Conservation (phyloP, 1,139 yeast species). For the Kurtzmaniella quercitrusa region DNA sequence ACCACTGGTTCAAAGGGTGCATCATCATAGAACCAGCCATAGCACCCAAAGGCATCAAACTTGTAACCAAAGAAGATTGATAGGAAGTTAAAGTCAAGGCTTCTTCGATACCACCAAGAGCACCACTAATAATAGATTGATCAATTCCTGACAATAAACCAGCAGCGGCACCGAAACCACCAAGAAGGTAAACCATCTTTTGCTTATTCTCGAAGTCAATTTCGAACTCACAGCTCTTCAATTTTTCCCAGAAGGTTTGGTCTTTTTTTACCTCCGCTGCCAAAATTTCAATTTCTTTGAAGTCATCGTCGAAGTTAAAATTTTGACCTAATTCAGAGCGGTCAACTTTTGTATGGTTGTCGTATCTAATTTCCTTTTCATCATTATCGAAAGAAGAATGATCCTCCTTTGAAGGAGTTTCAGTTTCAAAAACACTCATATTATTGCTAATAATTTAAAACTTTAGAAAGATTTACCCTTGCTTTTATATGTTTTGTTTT, state of each 20-base stretch:
- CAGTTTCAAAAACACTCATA: neutral
- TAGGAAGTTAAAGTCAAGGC: conserved; percentile 28
- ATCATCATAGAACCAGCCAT: conserved; percentile 46
- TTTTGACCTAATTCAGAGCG: conserved; percentile 11
- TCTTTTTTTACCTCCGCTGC: conserved; percentile 15
- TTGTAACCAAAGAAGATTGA: conserved; percentile 42
- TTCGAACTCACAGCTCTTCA: conserved; percentile 18
- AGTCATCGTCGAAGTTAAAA: conserved; percentile 23
- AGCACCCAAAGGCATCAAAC: conserved; percentile 62
- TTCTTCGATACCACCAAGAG: conserved; percentile 45
- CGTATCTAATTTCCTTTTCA: conserved; percentile 4
- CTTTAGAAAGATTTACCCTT: neutral
- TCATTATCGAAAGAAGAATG: neutral
- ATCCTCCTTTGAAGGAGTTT: neutral
- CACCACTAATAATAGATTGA: conserved; percentile 57
- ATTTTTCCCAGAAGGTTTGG: conserved; percentile 18
- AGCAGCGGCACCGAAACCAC: conserved; percentile 52
- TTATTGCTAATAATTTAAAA: neutral
- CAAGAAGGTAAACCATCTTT: conserved; percentile 45
- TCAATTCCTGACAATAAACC: conserved; percentile 58
- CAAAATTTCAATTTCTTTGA: conserved; percentile 20
- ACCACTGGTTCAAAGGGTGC: conserved; percentile 45
- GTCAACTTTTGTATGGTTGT: conserved; percentile 8
- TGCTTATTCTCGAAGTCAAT: conserved; percentile 37
- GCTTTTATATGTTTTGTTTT: neutral